Base-by-base conservation (phyloP, 228 moss, liverwort and hornwort species). In the Sphagnum magellanicum region DNA sequence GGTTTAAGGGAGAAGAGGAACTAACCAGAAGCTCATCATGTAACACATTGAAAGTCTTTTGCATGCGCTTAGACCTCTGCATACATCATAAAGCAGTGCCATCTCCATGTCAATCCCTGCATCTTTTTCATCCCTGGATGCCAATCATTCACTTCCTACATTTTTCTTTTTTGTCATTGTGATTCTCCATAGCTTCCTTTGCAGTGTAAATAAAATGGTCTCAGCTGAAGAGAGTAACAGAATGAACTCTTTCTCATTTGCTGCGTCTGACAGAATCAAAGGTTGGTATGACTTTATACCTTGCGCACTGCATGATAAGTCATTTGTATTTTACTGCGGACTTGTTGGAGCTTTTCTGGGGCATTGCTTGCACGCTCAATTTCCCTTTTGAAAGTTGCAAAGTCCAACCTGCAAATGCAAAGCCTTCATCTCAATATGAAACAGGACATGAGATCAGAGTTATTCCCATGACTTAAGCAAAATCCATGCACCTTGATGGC, bases 11-110 rank as follows among this genome's bases (percentile, higher is more conserved):
- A 6, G 12, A 62, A 60, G 49, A n/a, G 72, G 68, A 32, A 32
- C 32, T 67, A 76, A 95, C 95, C 90, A 71, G 73, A 51, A 98
- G 86, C 70, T 98, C 93, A 47, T 90, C 79, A 63, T 98, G 93
- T 68, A 98, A 72, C 32, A 89, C 81, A 63, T 62, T 60, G 53
- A 91, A 98, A 17, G 93, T 83, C 74, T 84, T 88, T 60, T 76
- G 79, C 97, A 98, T 98, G 53, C 90, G 91, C 76, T 75, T 86
- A 70, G 77, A 83, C 75, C 91, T 90, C 90, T 98, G 90, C 68
- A 74, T 55, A 8, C 9, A 55, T 55, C 55, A 32, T 32, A 32
- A 32, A 32, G 32, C 32, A 32, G 32, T 32, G 32, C 32, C 32
- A 32, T 32, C 32, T 32, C 32, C 32, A 32, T 32, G 32, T 32